A percentile compares a stretch with the other conserved stretches of the same genome.
These are phyloP conservation scores for Papilionanthe hybrid DNA, from an alignment of 116 monocot species.

Conservation along the genomic window DNA sequence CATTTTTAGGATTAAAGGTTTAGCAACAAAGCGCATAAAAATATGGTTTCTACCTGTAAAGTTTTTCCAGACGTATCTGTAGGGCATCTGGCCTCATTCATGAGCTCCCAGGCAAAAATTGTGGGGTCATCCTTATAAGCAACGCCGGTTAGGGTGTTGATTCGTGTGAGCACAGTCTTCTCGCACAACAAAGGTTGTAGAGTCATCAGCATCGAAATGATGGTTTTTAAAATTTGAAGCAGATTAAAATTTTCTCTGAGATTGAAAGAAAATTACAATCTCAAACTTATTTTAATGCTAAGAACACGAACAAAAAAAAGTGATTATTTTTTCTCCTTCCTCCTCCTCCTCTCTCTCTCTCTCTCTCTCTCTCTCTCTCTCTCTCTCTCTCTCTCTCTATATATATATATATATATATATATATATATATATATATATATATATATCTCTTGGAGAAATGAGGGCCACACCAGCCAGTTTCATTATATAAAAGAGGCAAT, in stretches of 20 bases:
- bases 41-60: constrained; percentile 33
- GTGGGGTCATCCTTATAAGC: constrained; percentile 79
- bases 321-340: no score
- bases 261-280: background rate
- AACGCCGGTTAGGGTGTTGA: constrained; percentile 57
- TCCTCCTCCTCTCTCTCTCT: no score
- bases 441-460: no score
- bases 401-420: no score
- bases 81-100: constrained; percentile 79
- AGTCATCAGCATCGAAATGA: background rate
- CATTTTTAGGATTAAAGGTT: no score
- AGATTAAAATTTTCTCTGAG: background rate
- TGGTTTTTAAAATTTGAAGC: no score
- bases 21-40: background rate
- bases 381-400: no score
- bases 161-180: constrained; percentile 64
- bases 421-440: no score
- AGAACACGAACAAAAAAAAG: background rate
- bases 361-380: no score
- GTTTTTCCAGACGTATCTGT: constrained; percentile 57
- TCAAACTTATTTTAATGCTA: background rate
- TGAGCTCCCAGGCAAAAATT: constrained; percentile 80
- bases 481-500: no score
- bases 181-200: constrained; percentile 1
- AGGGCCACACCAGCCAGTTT: no score